phyloP scores from a whole-genome alignment of 495 filamentous ascomycete genomes.

The Xylaria sp. region DNA sequence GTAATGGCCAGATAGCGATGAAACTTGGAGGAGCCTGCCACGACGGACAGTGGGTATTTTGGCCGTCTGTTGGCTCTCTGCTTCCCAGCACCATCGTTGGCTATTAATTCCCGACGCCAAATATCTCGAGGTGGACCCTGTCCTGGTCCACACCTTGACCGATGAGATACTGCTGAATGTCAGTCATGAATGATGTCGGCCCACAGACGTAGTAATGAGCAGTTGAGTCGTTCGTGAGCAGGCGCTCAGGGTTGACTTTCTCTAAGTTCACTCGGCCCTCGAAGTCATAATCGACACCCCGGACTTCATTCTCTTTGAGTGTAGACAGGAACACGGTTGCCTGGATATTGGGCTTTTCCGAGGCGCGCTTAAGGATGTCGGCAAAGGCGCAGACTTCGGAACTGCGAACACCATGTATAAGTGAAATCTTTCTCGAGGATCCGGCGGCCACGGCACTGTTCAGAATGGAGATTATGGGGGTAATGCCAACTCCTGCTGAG shows the following conservation, averaged over 20 bases:
- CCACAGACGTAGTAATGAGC: conserved; percentile 76
- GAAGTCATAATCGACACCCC: conserved; percentile 63
- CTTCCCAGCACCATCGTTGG: not conserved
- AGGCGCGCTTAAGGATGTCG: conserved; percentile 55
- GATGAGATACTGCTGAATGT: conserved; percentile 55
- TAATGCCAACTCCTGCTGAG: conserved; percentile 73
- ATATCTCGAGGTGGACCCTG: conserved; percentile 70
- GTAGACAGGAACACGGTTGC: conserved; percentile 51
- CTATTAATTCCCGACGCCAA: conserved; percentile 60
- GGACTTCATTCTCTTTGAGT: conserved; percentile 51
- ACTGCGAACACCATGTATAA: conserved; percentile 66
- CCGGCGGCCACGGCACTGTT: conserved; percentile 59
- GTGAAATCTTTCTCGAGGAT: conserved; percentile 59
- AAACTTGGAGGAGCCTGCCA: not conserved
- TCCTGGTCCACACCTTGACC: conserved; percentile 58
- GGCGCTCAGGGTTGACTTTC: conserved; percentile 54
- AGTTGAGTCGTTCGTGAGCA: conserved; percentile 59
- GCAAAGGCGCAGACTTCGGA: conserved; percentile 58
- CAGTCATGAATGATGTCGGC: conserved; percentile 70
- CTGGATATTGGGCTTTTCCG: conserved; percentile 45
- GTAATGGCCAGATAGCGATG: not conserved
- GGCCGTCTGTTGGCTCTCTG: not conserved
- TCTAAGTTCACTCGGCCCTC: conserved; percentile 62
- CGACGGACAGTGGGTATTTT: not conserved
- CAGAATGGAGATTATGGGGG: conserved; percentile 71